Base-by-base conservation (phyloP, 192 early-diverging fungal species). In the Gonapodya prolifera region DNA sequence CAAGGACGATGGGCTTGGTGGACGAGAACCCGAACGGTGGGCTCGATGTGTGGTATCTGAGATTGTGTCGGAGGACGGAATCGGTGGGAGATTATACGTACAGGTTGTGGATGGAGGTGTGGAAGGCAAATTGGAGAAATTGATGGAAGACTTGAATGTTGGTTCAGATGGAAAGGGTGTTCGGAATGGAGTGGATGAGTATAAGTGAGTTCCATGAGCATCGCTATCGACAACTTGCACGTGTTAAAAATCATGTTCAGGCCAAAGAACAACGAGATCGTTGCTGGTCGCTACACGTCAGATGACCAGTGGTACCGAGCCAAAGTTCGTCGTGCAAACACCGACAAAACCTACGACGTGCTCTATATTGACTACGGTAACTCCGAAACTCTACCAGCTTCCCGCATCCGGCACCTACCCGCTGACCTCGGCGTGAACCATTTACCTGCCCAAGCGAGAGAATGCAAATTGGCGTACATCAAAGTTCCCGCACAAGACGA, bases 281-380 rank as follows among this genome's bases (percentile, higher is more conserved):
- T 1, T 34, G 74, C 30, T 23, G 35, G 16, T 8, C 33, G 33
- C 75, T 69, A 16, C 33, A 30, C n/a, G n/a, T n/a, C n/a, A n/a
- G n/a, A n/a, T n/a, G n/a, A n/a, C n/a, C n/a, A n/a, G 30, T 81
- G 83, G 93, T 96, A 96, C 80, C 92, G 97, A 35, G 97, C 94
- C 34, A 90, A 91, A 77, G 86, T 99, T 18, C 83, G 85, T 35
- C 88, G 87, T 75, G 83, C 87, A 17, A 81, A 91, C 35, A 78
- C 87, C 0, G 91, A 80, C 23, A 87, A 88, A 80, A 79, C 83
- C n/a, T 91, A 86, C 75, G 85, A 92, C 35, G 92, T 99, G 0
- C 77, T 89, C 1, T 99, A 97, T 82, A 83, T 97, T 69, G 97
- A 99, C 85, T 98, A 94, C 85, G 97, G 97, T 70, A 99, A 99